phyloP scores from a whole-genome alignment of 1,284 basidiomycete genomes.

The Cutaneotrichosporon dermatis region DNA sequence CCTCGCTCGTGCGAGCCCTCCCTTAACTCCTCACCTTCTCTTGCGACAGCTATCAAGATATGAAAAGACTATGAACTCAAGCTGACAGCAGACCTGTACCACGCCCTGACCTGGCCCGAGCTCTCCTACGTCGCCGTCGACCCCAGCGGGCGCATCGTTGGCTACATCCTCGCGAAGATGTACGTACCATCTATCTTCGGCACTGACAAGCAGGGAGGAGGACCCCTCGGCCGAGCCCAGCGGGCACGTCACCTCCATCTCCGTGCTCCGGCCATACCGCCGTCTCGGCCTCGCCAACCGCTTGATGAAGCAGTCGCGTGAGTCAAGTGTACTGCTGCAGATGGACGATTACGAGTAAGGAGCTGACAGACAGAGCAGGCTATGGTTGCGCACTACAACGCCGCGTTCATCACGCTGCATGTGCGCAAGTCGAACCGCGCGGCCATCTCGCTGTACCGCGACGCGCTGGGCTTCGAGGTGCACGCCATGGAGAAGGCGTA shows the following conservation, averaged over 20 bases:
- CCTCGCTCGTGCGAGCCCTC: too few relatives aligned
- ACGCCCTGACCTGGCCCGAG: slow-evolving; percentile 86
- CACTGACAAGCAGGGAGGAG: slow-evolving; percentile 59
- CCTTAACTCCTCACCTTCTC: too few relatives aligned
- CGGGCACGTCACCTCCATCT: slow-evolving; percentile 88
- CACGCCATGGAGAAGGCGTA: slow-evolving; percentile 73
- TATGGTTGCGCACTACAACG: slow-evolving; percentile 75
- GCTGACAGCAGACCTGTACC: slow-evolving; percentile 68
- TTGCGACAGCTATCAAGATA: too few relatives aligned
- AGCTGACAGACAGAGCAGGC: slow-evolving; percentile 61
- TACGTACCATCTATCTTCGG: slow-evolving; percentile 40
- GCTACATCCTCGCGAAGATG: slow-evolving; percentile 95
- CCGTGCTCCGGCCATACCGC: slow-evolving; percentile 76
- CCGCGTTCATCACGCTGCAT: slow-evolving; percentile 73
- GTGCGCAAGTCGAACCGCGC: slow-evolving; percentile 83
- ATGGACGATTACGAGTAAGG: too few relatives aligned
- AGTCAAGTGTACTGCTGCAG: not conserved
- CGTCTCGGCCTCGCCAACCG: slow-evolving; percentile 80
- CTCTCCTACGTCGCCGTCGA: slow-evolving; percentile 93
- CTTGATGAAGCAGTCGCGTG: slow-evolving; percentile 81
- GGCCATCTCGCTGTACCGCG: slow-evolving; percentile 74
- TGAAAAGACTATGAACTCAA: not conserved
- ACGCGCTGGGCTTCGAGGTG: slow-evolving; percentile 75
- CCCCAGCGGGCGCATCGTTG: slow-evolving; percentile 79
- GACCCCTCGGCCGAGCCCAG: slow-evolving; percentile 60